phyloP scores from a whole-genome alignment of 2,329 filamentous ascomycete genomes.

The Aureobasidium sp. region DNA sequence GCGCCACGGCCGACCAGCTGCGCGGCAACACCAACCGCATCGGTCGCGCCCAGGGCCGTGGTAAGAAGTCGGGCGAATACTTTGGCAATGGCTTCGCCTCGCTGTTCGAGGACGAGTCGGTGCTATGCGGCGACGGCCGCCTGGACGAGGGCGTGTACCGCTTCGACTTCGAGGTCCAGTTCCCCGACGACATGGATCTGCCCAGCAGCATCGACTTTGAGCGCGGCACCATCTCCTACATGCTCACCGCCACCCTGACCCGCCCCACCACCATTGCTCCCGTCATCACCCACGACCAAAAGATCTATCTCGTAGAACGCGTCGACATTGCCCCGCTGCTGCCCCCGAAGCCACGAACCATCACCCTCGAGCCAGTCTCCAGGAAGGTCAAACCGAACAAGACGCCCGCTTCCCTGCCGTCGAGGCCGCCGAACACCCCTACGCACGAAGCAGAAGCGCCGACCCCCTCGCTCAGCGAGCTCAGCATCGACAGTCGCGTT shows the following conservation, averaged over 20 bases:
- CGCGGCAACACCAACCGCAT: slow-evolving; percentile 43
- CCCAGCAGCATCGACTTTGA: slow-evolving; percentile 99
- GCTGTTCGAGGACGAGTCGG: slow-evolving; percentile 74
- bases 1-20: slow-evolving; percentile 49
- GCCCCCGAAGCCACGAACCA: slow-evolving; percentile 69
- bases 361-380: slow-evolving; percentile 83
- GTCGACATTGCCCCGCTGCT: slow-evolving; percentile 75
- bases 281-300: slow-evolving; percentile 71
- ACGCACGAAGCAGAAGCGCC: background rate
- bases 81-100: slow-evolving; percentile 73
- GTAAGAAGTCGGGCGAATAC: slow-evolving; percentile 49
- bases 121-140: slow-evolving; percentile 70
- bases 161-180: slow-evolving; percentile 69
- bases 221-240: slow-evolving; percentile 84
- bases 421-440: slow-evolving; percentile 22
- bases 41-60: slow-evolving; percentile 43
- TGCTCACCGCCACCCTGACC: slow-evolving; percentile 83
- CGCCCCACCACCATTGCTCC: slow-evolving; percentile 80
- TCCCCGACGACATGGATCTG: slow-evolving; percentile 58
- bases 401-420: slow-evolving; percentile 33
- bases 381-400: slow-evolving; percentile 53
- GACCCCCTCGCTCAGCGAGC: slow-evolving; percentile 31
- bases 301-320: slow-evolving; percentile 70
- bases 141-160: slow-evolving; percentile 69
- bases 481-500: slow-evolving; percentile 44